Evolutionary conservation across 805 yeast genomes (phyloP).

Genomic region (Zygotorulaspora chibaensis): DNA sequence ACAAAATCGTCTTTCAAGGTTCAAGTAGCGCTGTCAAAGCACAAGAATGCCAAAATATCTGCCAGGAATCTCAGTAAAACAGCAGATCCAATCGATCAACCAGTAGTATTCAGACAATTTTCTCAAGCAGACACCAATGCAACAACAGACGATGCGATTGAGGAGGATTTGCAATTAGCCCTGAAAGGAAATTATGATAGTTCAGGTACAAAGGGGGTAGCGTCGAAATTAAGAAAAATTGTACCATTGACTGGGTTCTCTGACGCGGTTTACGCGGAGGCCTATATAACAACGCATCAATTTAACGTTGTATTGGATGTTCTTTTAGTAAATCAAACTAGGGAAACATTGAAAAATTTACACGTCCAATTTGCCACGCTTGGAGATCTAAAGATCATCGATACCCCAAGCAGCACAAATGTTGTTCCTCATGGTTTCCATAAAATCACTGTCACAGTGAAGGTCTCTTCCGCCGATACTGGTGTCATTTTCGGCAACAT

Average conservation of each 20-base stretch:
- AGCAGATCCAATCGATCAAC: slow-evolving; percentile 75
- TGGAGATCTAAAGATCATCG: slow-evolving; percentile 93
- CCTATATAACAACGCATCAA: slow-evolving; percentile 92
- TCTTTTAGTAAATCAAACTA: slow-evolving; percentile 89
- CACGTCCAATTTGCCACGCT: slow-evolving; percentile 93
- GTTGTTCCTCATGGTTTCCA: slow-evolving; percentile 98
- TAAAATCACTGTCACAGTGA: slow-evolving; percentile 79
- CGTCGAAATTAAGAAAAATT: slow-evolving; percentile 81
- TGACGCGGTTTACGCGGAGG: slow-evolving; percentile 97
- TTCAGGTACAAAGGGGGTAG: slow-evolving; percentile 51
- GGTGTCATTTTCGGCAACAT: slow-evolving; percentile 98
- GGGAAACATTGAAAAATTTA: slow-evolving; percentile 81
- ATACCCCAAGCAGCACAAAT: slow-evolving; percentile 82
- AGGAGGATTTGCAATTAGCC: slow-evolving; percentile 59
- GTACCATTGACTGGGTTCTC: slow-evolving; percentile 96
- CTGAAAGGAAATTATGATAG: slow-evolving; percentile 38
- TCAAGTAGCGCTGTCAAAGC: slow-evolving; percentile 60
- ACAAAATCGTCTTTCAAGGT: slow-evolving; percentile 78
- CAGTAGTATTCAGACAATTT: slow-evolving; percentile 75
- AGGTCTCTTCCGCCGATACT: slow-evolving; percentile 95
- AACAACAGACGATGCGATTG: slow-evolving; percentile 42
- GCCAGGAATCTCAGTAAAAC: slow-evolving; percentile 55
- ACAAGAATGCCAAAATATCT: slow-evolving; percentile 51
- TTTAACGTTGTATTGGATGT: slow-evolving; percentile 94
- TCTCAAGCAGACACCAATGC: slow-evolving; percentile 41